These are phyloP conservation scores for Talaromyces atroroseus DNA, from an alignment of 2,329 filamentous ascomycete genomes.

Conservation along the genomic window DNA sequence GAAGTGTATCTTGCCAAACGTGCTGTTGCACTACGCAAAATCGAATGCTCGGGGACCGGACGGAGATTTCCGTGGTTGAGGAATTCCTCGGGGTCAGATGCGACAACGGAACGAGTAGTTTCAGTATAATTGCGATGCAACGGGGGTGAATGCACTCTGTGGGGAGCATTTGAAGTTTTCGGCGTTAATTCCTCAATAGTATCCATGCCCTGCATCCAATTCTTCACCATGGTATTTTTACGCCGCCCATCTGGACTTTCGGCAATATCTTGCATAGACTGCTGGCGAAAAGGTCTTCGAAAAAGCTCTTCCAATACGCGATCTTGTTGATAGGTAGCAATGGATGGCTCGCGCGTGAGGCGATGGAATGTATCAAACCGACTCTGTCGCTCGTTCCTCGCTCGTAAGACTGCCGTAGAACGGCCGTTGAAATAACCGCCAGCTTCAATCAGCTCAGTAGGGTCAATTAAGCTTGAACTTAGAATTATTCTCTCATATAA, in stretches of 20 bases:
- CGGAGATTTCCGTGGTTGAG: conserved; percentile 26
- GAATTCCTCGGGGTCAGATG: conserved; percentile 53
- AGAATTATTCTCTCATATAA: conserved; percentile 78
- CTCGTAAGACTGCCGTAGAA: conserved; percentile 46
- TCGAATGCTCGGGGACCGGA: conserved; percentile 33
- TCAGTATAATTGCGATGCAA: conserved; percentile 47
- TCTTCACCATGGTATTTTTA: conserved; percentile 73
- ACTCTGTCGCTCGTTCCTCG: conserved; percentile 53
- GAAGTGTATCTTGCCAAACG: conserved; percentile 41
- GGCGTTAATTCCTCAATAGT: conserved; percentile 55
- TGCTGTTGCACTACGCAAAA: conserved; percentile 21
- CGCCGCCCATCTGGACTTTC: conserved; percentile 58
- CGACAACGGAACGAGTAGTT: conserved; percentile 46
- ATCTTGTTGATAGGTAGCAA: conserved; percentile 84
- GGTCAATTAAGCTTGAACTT: conserved; percentile 69
- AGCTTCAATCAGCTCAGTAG: conserved; percentile 78
- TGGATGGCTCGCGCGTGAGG: conserved; percentile 66
- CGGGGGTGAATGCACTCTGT: conserved; percentile 30
- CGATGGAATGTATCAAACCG: conserved; percentile 67
- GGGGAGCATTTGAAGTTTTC: conserved; percentile 52
- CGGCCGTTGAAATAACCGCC: conserved; percentile 49
- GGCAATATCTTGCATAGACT: conserved; percentile 55
- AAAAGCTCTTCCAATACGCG: conserved; percentile 89
- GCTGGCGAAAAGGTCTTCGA: conserved; percentile 60
- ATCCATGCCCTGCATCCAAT: conserved; percentile 76